These are phyloP conservation scores for Saitozyma sp. DNA, from an alignment of 768 basidiomycete genomes.

Conservation along the genomic window DNA sequence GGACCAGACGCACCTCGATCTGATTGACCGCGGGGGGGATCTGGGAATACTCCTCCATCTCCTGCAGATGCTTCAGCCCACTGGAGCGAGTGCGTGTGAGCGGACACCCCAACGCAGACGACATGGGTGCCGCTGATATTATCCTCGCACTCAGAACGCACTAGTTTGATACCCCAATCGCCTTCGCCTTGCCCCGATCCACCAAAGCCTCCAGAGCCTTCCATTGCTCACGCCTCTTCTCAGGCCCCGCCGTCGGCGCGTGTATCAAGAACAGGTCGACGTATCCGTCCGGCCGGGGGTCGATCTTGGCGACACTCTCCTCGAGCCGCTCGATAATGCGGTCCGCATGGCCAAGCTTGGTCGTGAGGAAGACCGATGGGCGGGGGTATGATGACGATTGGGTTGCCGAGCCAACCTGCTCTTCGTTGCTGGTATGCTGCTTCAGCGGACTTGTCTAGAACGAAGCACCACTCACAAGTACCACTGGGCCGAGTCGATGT, in stretches of 20 bases:
- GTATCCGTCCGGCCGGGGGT: constrained; percentile 33
- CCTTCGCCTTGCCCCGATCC: constrained; percentile 39
- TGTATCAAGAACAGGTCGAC: constrained; percentile 54
- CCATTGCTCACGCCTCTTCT: constrained; percentile 48
- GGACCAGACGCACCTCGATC: constrained; percentile 33
- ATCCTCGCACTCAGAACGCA: constrained; percentile 12
- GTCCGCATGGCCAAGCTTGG: constrained; percentile 44
- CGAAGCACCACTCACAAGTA: constrained; percentile 26
- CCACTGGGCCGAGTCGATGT: constrained; percentile 48
- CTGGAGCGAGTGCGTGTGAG: constrained; percentile 13
- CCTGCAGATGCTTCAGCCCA: constrained; percentile 43
- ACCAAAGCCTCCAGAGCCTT: constrained; percentile 39
- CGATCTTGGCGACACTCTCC: constrained; percentile 40
- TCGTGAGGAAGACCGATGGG: constrained; percentile 42
- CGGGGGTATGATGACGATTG: constrained; percentile 19
- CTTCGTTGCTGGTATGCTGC: constrained; percentile 27
- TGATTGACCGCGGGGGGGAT: constrained; percentile 44
- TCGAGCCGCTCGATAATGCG: constrained; percentile 24
- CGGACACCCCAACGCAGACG: not conserved
- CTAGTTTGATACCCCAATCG: constrained; percentile 51
- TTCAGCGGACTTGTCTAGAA: constrained; percentile 3
- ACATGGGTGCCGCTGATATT: not conserved
- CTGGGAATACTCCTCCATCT: constrained; percentile 42
- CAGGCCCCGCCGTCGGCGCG: constrained; percentile 50
- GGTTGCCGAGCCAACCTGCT: constrained; percentile 38